Percentiles rank a stretch among this genome's conserved stretches.
phyloP scores from a whole-genome alignment of 306 rosid species.

The Corylus avellana region DNA sequence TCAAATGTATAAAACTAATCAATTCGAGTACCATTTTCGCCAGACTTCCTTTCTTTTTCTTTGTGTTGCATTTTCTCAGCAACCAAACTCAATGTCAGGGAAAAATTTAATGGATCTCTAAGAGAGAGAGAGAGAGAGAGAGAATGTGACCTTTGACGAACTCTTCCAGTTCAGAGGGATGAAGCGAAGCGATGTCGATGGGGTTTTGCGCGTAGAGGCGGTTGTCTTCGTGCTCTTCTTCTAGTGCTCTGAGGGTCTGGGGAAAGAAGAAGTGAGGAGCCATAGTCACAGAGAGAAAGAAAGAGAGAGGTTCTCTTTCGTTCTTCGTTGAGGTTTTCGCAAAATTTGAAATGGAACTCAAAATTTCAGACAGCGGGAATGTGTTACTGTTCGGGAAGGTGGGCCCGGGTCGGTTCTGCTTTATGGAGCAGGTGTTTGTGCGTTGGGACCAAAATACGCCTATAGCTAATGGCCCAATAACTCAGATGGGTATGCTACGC shows the following conservation, averaged over 20 bases:
- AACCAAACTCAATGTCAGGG: background rate
- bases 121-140: background rate
- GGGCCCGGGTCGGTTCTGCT: background rate
- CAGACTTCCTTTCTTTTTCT: background rate
- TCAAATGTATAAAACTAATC: background rate
- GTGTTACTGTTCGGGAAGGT: background rate
- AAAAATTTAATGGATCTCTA: background rate
- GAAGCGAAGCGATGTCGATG: conserved; percentile 47
- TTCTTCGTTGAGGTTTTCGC: background rate
- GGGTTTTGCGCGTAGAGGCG: conserved; percentile 56
- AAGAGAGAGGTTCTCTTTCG: background rate
- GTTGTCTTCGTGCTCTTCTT: conserved; percentile 58
- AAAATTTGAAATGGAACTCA: conserved; percentile 29
- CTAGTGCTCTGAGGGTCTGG: conserved; percentile 57
- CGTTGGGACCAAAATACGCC: too few species aligned
- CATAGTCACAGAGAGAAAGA: conserved; percentile 38
- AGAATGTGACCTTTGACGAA: conserved; percentile 84
- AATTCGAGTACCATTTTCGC: background rate
- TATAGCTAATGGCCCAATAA: too few species aligned
- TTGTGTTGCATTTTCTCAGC: background rate
- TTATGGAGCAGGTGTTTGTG: background rate
- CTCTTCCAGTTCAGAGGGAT: conserved; percentile 72
- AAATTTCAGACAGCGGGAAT: conserved; percentile 33
- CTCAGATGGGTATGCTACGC: too few species aligned
- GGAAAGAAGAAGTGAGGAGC: conserved; percentile 82